phyloP scores from a whole-genome alignment of 2,329 filamentous ascomycete species.

The Cladosporium sp. region DNA sequence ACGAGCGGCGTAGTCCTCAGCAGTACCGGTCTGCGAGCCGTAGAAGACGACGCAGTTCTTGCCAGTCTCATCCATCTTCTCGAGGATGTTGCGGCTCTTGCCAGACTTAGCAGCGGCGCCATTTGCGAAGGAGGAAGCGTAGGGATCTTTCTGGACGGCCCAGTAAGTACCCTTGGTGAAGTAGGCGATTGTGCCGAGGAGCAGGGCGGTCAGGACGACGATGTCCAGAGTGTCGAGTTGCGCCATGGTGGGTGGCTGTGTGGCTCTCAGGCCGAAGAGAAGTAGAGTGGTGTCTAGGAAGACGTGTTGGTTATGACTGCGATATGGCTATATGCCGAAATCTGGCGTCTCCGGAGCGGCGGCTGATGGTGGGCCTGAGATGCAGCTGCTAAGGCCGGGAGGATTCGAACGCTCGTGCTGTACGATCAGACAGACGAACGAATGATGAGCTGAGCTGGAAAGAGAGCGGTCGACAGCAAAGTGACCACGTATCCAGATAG shows the following conservation, averaged over 20 bases:
- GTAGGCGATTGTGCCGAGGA: constrained; percentile 87
- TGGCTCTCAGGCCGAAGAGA: constrained; percentile 8
- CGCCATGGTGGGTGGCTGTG: constrained; percentile 66
- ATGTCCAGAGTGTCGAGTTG: constrained; percentile 96
- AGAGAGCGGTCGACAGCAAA: constrained; percentile 1
- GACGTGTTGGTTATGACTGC: constrained; percentile 13
- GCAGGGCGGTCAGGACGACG: constrained; percentile 80
- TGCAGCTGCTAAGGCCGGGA: neutral
- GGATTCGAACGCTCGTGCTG: neutral
- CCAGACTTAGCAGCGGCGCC: constrained; percentile 70
- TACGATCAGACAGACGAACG: neutral
- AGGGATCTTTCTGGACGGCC: constrained; percentile 85
- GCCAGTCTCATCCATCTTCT: constrained; percentile 92
- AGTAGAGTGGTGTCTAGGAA: neutral
- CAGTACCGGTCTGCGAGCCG: constrained; percentile 96
- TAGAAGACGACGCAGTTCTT: constrained; percentile 99
- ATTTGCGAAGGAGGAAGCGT: constrained; percentile 72
- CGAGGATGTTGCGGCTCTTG: constrained; percentile 86
- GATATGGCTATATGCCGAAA: constrained; percentile 17
- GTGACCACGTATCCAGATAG: constrained; percentile 18
- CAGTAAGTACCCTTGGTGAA: constrained; percentile 97
- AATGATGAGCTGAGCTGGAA: neutral
- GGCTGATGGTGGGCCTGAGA: constrained; percentile 18
- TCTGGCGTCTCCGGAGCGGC: constrained; percentile 20
- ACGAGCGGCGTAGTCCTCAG: constrained; percentile 95